phyloP scores from a whole-genome alignment of 108 stramenopile species.

The Cyclotella sp. region DNA sequence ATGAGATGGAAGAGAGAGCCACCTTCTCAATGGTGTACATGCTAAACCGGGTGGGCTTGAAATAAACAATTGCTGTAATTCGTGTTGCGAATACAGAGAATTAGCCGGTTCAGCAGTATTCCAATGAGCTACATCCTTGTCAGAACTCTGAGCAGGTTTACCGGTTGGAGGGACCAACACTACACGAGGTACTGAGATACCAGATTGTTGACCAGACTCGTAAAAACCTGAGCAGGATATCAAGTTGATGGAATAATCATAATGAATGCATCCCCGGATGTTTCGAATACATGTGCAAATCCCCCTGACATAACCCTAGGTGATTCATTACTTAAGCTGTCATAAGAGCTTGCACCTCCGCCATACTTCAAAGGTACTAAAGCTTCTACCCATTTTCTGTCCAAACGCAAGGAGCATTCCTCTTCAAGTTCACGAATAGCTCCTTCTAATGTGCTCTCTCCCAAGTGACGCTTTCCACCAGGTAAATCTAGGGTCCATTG shows the following conservation, averaged over 20 bases:
- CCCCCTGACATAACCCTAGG: not conserved
- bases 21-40: too few species aligned
- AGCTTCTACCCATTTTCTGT: constrained; percentile 39
- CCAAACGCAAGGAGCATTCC: constrained; percentile 54
- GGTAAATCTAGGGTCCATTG: constrained; percentile 52
- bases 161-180: too few species aligned
- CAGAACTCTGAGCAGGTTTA: too few species aligned
- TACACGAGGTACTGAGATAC: too few species aligned
- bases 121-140: too few species aligned
- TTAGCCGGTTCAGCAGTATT: too few species aligned
- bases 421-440: constrained; percentile 60
- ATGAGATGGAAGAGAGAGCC: too few species aligned
- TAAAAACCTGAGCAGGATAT: too few species aligned
- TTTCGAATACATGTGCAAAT: constrained; percentile 1
- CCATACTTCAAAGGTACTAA: constrained; percentile 26
- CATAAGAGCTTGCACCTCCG: constrained; percentile 7
- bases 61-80: too few species aligned
- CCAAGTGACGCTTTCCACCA: constrained; percentile 68
- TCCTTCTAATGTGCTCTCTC: constrained; percentile 55
- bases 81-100: too few species aligned
- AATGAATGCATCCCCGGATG: not conserved
- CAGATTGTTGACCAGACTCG: too few species aligned
- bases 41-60: too few species aligned
- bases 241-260: not conserved
- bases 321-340: not conserved